Base-by-base conservation (phyloP, 2,329 filamentous ascomycete genomes). In the Verticillium zaregamsianum region DNA sequence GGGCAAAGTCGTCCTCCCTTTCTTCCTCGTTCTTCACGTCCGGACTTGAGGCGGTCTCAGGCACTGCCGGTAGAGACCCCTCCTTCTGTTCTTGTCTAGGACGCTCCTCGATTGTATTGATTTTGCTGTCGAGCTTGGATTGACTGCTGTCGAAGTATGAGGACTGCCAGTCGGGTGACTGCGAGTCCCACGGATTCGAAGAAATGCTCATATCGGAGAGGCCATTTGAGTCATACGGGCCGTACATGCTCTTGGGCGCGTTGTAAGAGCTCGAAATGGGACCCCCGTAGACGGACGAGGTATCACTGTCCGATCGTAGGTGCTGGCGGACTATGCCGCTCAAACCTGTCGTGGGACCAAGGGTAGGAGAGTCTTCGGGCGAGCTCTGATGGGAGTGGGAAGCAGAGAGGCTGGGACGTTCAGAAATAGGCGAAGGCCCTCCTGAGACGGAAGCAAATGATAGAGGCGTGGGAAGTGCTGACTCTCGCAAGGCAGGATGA, bases 251-350 rank as follows among this genome's bases (percentile, higher is more conserved):
- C 20, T 57, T 2, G 74, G 74, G 60, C 78, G 78, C 7, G 72
- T 71, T 11, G 78, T 75, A 11, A 76, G 76, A 39, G 65, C 76
- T 64, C 70, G 73, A 49, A 73, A 77, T 11, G 78, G 79, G 28
- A 75, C 76, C 61, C 31, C 85, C 86, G 67, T 92, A 92, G 31
- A 95, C 82, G 0, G 92, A 96, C 1, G 94, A 98, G 15, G 87
- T 84, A 62, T 89, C 89, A 76, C 94, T 98, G 65, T 89, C 87
- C 37, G 87, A 87, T 58, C 95, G 87, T 49, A 98, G 78, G 78
- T 98, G 95, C 64, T 93, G 89, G 35, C 90, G 87, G 55, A 97
- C 88, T 80, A 97, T 85, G 2, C 90, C 90, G 69, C 89, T 94
- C 17, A 97, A 80, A 1, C 91, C 92, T 20, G 78, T 77, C 17